phyloP scores from a whole-genome alignment of 1,284 basidiomycete species.

The Leccinum insigne region DNA sequence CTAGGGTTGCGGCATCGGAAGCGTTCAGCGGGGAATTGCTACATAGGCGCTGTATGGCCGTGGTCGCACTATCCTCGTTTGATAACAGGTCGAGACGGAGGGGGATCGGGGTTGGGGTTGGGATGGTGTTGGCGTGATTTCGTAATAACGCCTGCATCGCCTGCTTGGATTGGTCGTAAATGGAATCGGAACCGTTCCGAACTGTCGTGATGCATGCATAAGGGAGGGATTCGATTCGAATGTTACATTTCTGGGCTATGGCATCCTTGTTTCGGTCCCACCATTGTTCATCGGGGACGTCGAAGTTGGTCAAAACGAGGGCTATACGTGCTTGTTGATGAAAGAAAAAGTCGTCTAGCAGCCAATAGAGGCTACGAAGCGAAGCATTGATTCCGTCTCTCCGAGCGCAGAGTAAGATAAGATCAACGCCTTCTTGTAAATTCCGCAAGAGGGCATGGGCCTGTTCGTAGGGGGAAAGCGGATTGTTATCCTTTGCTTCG shows the following conservation, averaged over 20 bases:
- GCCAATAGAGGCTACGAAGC: conserved; percentile 29
- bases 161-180: conserved; percentile 15
- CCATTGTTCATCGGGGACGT: conserved; percentile 23
- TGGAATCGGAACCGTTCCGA: no score
- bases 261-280: conserved; percentile 26
- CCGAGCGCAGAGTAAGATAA: conserved; percentile 27
- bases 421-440: conserved; percentile 27
- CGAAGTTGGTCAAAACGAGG: conserved; percentile 39
- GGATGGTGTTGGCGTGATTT: conserved; percentile 4
- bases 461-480: conserved; percentile 28
- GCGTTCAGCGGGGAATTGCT: conserved; percentile 15
- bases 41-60: conserved; percentile 10
- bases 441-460: conserved; percentile 27
- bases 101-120: conserved; percentile 3
- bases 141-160: conserved; percentile 16
- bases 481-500: conserved; percentile 18
- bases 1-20: conserved; percentile 12
- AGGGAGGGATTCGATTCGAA: conserved; percentile 19
- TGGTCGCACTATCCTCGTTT: not conserved
- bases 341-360: conserved; percentile 28
- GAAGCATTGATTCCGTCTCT: conserved; percentile 29
- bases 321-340: conserved; percentile 33
- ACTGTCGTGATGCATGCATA: conserved; percentile 26
- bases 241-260: conserved; percentile 23
- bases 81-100: conserved; percentile 20